Base-by-base conservation (phyloP, 2,329 filamentous ascomycete genomes). In the Magnaporthales sp. region DNA sequence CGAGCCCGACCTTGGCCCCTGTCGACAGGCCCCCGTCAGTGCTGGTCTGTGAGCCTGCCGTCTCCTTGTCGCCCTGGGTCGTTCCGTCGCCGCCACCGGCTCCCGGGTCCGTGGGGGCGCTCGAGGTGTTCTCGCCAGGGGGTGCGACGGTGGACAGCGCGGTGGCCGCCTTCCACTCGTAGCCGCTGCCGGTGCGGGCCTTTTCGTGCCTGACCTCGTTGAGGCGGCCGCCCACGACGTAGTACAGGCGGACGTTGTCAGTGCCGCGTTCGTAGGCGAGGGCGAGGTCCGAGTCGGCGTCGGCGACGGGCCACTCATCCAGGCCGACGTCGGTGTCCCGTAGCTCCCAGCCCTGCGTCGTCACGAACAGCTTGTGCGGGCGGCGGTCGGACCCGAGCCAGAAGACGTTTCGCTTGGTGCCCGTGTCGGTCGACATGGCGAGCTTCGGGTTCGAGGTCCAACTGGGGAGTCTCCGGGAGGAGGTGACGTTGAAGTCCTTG, bases 311-410 rank as follows among this genome's bases (percentile, higher is more conserved):
- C 26, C 67, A 31, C 67, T 71, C 67, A 74, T 74, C 74, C 65
- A 74, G 75, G 1, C 73, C 64, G 27, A 80, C 75, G 30, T 68
- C 71, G 1, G 78, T 79, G 0, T 79, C 80, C 68, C 81, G 79
- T 13, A 81, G 74, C 30, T 80, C 70, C 5, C 81, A 22, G 67
- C 81, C 81, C 73, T 81, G 81, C 62, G 81, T 64, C 22, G 75
- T 75, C 8, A 81, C 75, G 70, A 74, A 76, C 62, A 76, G 75
- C 68, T 76, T 76, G 67, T 75, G 76, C 68, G 70, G 77, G 69
- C 62, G 67, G 64, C 69, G 68, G 61, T 69, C 71, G n/a, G 73
- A 69, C 15, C 73, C 73, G 54, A 73, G 72, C 62, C 71, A 65
- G 9, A 67, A 67, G 61, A 75, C 74, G 66, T 67, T 64, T 10